phyloP scores from a whole-genome alignment of 768 basidiomycete species.

The Mycena venus region DNA sequence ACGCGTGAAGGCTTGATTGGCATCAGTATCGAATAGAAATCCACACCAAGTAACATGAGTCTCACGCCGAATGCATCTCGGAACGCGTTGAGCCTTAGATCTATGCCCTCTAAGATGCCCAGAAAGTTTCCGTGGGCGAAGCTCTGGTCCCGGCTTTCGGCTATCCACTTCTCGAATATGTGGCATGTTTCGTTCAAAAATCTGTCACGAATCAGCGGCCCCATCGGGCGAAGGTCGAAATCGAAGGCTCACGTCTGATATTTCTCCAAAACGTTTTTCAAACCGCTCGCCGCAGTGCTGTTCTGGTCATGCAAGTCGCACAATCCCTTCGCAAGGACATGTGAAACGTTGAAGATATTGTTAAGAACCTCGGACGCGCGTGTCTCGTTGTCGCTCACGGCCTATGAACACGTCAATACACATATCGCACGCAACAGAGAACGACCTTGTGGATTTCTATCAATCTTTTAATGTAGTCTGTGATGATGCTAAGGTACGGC shows the following conservation, averaged over 20 bases:
- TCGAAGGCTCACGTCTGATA: background rate
- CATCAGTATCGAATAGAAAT: background rate
- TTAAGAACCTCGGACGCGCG: background rate
- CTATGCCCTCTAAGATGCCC: conserved; percentile 2
- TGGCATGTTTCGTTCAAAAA: background rate
- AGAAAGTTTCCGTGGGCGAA: background rate
- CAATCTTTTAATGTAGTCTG: background rate
- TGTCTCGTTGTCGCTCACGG: background rate
- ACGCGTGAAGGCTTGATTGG: background rate
- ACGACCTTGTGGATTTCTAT: background rate
- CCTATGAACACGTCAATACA: background rate
- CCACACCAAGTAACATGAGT: background rate
- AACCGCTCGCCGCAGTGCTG: background rate
- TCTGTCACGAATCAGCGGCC: background rate
- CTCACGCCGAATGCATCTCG: conserved; percentile 9
- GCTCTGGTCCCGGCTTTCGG: background rate
- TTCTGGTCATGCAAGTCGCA: background rate
- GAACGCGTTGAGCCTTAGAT: background rate
- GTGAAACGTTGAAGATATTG: background rate
- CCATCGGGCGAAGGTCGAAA: no score
- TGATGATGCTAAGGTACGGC: background rate
- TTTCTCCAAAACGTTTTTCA: background rate
- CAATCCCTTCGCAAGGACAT: background rate
- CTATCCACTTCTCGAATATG: background rate
- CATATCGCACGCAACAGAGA: background rate